Evolutionary conservation across 2,329 filamentous ascomycete species (phyloP), one percentile per base, ranked within the genome.

Genomic region (Ceratocystis cacaofunesta): DNA sequence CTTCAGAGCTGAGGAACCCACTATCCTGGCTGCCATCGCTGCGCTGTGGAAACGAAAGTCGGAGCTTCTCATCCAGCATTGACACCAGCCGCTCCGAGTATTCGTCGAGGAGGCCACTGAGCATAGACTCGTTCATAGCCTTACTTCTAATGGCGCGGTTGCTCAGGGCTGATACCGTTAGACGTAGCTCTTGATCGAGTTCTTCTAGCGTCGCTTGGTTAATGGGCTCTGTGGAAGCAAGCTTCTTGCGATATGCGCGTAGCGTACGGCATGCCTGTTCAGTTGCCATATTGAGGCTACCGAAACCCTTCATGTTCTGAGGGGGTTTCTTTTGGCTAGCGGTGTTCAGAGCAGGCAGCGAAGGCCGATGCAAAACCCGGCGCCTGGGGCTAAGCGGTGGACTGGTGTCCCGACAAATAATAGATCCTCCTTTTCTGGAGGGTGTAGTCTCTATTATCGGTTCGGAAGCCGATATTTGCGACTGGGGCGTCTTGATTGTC

Each of bases 61-160:
- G 76, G 62, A 90, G 78, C 72, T 87, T 88, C 73, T 90, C 85
- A 69, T 91, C 87, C 57, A 92, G 78, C 74, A 90, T 79, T 58
- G 79, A 83, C 5, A 90, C 83, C 61, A 92, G 76, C 67, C 85
- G 80, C 71, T 90, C 86, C 1, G 86, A 89, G 71, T 90, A 90
- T 74, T 89, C 84, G 69, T 90, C 88, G 6, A 92, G 76, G 57
- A 91, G 75, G 62, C 85, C 85, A 50, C 79, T 82, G 43, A 88
- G 75, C 61, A 82, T 77, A 19, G 79, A 80, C 70, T 85, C 84
- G 68, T 79, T 82, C 72, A 85, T 78, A 1, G 78, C 75, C 72
- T 79, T 76, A 72, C 77, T 82, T 68, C 82, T 76, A 67, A 79
- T 81, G 4, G 78, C 80, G 43, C 82, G 76, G 65, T 84, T 82